A percentile compares a stretch with the other conserved stretches of the same genome.
phyloP scores from a whole-genome alignment of 176 grass and related monocot genomes.

The Carex pumila region DNA sequence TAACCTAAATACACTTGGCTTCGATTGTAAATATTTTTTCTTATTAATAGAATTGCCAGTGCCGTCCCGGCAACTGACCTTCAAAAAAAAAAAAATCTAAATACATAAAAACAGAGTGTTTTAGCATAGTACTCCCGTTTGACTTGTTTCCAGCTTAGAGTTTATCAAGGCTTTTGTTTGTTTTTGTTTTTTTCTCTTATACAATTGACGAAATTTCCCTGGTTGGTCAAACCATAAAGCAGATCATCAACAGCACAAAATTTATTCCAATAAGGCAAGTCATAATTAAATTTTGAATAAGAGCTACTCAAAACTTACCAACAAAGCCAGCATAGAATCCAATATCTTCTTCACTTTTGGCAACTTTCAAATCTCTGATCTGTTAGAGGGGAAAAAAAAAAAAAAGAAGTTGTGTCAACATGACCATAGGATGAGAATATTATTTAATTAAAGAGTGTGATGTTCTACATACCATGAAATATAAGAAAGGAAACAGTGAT shows the following conservation, averaged over 20 bases:
- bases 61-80: too few relatives aligned
- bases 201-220: not conserved
- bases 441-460: not conserved
- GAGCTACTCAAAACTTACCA: slow-evolving; percentile 32
- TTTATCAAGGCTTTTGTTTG: not conserved
- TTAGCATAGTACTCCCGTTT: not conserved
- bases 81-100: not conserved
- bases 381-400: slow-evolving; percentile 21
- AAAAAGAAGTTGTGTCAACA: not conserved
- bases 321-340: slow-evolving; percentile 98
- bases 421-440: not conserved
- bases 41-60: too few relatives aligned
- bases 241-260: not conserved
- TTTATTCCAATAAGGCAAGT: not conserved
- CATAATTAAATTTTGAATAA: not conserved
- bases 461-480: slow-evolving; percentile 62
- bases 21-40: too few relatives aligned
- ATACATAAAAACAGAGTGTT: not conserved
- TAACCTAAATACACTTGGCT: not conserved
- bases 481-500: slow-evolving; percentile 70
- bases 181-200: not conserved
- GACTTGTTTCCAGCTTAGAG: not conserved
- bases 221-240: not conserved
- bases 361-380: slow-evolving; percentile 84
- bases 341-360: slow-evolving; percentile 90